Conservation (phyloP, 164 flowering plant genomes). For the Buxus sempervirens region DNA sequence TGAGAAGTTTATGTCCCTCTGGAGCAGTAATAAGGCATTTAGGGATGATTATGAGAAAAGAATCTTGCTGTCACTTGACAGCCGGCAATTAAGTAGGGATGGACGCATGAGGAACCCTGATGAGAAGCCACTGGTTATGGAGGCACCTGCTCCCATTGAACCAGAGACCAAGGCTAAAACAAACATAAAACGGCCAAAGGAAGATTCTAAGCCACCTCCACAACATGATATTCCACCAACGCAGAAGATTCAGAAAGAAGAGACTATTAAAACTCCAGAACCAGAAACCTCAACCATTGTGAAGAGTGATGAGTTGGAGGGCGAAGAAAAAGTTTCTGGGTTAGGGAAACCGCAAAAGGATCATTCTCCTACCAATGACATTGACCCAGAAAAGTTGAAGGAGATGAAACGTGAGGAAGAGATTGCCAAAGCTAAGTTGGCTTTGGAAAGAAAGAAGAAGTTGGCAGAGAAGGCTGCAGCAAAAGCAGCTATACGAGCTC, state of each 20-base stretch:
- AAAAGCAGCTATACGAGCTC: constrained; percentile 76
- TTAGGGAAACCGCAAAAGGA: constrained; percentile 36
- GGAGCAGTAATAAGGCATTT: constrained; percentile 61
- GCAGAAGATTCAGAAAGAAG: constrained; percentile 50
- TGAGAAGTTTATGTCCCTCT: constrained; percentile 69
- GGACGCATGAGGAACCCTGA: constrained; percentile 82
- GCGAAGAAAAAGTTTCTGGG: constrained; percentile 22
- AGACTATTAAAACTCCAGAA: constrained; percentile 21
- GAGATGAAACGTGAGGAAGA: constrained; percentile 84
- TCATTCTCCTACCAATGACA: constrained; percentile 18
- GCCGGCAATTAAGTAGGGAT: constrained; percentile 73
- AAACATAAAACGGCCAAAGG: constrained; percentile 41
- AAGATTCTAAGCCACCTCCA: constrained; percentile 38
- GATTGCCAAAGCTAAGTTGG: constrained; percentile 72
- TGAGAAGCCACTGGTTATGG: constrained; percentile 64
- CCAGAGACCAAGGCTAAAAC: constrained; percentile 37
- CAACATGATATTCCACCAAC: constrained; percentile 23
- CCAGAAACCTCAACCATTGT: constrained; percentile 13
- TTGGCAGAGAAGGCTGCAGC: constrained; percentile 42
- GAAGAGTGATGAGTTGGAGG: constrained; percentile 32
- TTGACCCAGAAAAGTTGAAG: constrained; percentile 63
- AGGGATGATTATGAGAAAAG: constrained; percentile 83
- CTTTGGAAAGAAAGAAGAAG: constrained; percentile 52
- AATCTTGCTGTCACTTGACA: constrained; percentile 67
- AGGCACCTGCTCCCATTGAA: constrained; percentile 30